Evolutionary conservation across 257 asterid species (phyloP).

Genomic region (Henckelia pumila): DNA sequence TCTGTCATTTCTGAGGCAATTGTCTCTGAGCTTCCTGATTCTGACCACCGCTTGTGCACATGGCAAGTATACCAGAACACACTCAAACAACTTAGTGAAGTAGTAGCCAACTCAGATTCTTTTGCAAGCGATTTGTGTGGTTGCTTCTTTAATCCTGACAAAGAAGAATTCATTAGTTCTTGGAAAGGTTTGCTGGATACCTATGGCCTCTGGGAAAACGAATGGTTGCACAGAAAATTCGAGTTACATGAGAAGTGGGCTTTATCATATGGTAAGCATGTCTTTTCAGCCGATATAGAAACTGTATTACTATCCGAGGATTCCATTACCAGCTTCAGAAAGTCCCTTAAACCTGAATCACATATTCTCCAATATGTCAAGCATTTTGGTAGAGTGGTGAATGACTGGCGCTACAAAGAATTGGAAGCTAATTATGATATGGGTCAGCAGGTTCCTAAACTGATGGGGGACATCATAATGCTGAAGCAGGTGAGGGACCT

Average conservation of each 20-base stretch:
- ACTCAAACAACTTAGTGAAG: constrained; percentile 37
- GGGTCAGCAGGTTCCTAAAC: constrained; percentile 46
- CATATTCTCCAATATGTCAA: constrained; percentile 48
- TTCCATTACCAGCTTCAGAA: constrained; percentile 39
- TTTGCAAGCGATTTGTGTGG: constrained; percentile 43
- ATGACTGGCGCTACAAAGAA: constrained; percentile 59
- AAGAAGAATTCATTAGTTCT: constrained; percentile 44
- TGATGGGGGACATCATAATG: constrained; percentile 57
- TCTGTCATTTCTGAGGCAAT: constrained; percentile 44
- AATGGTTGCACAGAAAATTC: constrained; percentile 43
- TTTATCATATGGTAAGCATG: constrained; percentile 43
- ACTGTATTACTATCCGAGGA: constrained; percentile 38
- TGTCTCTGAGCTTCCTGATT: constrained; percentile 39
- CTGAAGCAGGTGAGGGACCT: constrained; percentile 51
- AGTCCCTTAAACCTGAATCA: constrained; percentile 40
- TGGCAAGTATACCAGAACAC: constrained; percentile 48
- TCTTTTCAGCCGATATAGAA: constrained; percentile 47
- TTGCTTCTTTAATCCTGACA: constrained; percentile 41
- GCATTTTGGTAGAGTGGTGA: constrained; percentile 52
- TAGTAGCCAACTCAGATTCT: constrained; percentile 35
- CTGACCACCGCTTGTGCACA: constrained; percentile 41
- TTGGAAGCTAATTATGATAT: constrained; percentile 60
- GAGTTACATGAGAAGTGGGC: constrained; percentile 56
- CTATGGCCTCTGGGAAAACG: constrained; percentile 50
- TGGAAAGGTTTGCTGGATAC: constrained; percentile 54